Evolutionary conservation across 495 filamentous ascomycete species (phyloP).

Genomic region (Rhizodiscina lignyota): DNA sequence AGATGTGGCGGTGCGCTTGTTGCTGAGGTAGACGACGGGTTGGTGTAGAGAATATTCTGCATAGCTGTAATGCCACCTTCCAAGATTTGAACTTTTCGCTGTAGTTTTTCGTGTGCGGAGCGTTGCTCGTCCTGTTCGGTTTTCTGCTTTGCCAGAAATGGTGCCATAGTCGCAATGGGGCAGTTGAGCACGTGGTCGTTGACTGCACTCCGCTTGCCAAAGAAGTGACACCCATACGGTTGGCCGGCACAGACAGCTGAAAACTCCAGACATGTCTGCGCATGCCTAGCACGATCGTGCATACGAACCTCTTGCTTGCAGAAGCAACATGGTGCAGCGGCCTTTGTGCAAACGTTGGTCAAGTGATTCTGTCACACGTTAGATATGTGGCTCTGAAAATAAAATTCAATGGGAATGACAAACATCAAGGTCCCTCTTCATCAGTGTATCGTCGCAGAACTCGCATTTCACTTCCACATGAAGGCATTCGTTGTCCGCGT

Average conservation of each 20-base stretch:
- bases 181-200: constrained; percentile 35
- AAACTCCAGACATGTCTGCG: constrained; percentile 32
- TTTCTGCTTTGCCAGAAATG: constrained; percentile 24
- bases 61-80: constrained; percentile 37
- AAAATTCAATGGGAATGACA: constrained; percentile 6
- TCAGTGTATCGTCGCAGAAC: constrained; percentile 34
- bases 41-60: constrained; percentile 20
- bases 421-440: constrained; percentile 43
- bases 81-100: constrained; percentile 40
- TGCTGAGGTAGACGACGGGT: constrained; percentile 11
- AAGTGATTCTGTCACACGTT: constrained; percentile 29
- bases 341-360: constrained; percentile 30
- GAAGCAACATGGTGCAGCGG: constrained; percentile 32
- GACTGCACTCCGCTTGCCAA: constrained; percentile 31
- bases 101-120: constrained; percentile 35
- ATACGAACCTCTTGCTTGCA: constrained; percentile 33
- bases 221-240: constrained; percentile 38
- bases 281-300: constrained; percentile 33
- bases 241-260: constrained; percentile 36
- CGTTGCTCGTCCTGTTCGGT: constrained; percentile 38
- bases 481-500: constrained; percentile 39
- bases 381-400: neutral
- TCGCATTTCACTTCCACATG: constrained; percentile 37
- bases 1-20: constrained; percentile 1
- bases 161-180: constrained; percentile 39